Evolutionary conservation across 2,329 filamentous ascomycete species (phyloP).

Genomic region (Cadophora sp.): DNA sequence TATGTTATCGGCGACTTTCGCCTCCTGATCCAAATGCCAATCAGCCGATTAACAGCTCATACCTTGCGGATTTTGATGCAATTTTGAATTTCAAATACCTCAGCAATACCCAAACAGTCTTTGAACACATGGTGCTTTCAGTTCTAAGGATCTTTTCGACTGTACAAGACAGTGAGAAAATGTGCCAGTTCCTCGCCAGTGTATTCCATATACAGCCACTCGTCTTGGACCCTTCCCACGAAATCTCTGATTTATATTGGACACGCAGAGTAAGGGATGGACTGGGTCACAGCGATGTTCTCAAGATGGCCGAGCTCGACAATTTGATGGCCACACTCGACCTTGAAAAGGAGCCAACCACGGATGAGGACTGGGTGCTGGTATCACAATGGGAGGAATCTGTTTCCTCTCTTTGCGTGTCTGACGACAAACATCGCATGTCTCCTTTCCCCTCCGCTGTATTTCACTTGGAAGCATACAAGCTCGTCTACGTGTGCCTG

Average conservation of each 20-base stretch:
- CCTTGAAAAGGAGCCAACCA: not conserved
- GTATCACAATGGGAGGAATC: not conserved
- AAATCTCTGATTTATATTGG: conserved; percentile 23
- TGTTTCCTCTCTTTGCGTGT: too few relatives aligned
- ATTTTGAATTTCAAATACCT: conserved; percentile 22
- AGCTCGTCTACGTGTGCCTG: conserved; percentile 9
- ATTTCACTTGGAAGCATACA: conserved; percentile 14
- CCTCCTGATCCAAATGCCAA: not conserved
- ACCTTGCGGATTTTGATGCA: conserved; percentile 25
- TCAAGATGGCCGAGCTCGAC: too few relatives aligned
- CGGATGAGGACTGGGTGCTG: not conserved
- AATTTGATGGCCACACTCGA: not conserved
- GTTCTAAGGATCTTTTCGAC: conserved; percentile 14
- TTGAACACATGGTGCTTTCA: conserved; percentile 23
- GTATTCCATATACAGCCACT: conserved; percentile 15
- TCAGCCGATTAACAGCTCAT: conserved; percentile 19
- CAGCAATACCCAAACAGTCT: conserved; percentile 18
- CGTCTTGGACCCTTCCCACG: conserved; percentile 4
- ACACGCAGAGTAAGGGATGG: conserved; percentile 13
- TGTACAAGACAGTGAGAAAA: conserved; percentile 13
- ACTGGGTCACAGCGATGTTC: conserved; percentile 18
- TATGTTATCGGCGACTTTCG: conserved; percentile 23
- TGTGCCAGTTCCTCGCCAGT: conserved; percentile 17
- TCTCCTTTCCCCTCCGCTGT: not conserved
- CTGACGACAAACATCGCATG: too few relatives aligned